Percentiles rank a stretch among this genome's conserved stretches.
phyloP scores from a whole-genome alignment of 2,329 filamentous ascomycete species.

The Cylindrodendrum hubeiense region DNA sequence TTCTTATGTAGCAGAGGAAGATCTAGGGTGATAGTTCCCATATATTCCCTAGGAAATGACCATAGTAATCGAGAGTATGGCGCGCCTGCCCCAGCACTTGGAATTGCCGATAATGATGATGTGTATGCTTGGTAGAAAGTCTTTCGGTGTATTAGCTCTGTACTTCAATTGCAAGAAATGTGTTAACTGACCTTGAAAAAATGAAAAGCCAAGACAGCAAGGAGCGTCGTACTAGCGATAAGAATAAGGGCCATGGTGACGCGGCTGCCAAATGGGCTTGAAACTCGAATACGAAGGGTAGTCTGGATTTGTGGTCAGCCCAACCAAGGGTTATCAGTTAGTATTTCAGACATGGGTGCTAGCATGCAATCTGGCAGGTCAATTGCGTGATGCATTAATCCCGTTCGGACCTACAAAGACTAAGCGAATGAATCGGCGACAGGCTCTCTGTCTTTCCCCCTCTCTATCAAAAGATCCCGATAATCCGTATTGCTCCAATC shows the following conservation, averaged over 20 bases:
- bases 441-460: background rate
- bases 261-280: background rate
- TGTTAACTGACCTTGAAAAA: background rate
- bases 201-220: background rate
- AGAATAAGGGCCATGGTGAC: background rate
- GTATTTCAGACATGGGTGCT: background rate
- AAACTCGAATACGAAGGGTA: background rate
- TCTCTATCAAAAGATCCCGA: background rate
- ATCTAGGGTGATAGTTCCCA: constrained; percentile 36
- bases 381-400: background rate
- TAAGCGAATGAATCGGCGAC: background rate
- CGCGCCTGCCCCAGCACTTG: constrained; percentile 34
- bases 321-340: background rate
- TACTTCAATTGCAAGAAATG: background rate
- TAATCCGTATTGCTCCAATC: background rate
- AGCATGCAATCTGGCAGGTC: background rate
- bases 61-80: constrained; percentile 39
- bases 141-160: background rate
- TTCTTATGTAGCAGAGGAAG: constrained; percentile 40
- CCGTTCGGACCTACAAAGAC: background rate
- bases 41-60: constrained; percentile 38
- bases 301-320: background rate
- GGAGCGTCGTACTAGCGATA: background rate
- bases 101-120: constrained; percentile 34
- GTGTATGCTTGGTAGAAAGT: background rate